These are phyloP conservation scores for Coffea humblotiana DNA, from an alignment of 305 asterid genomes.

Conservation along the genomic window DNA sequence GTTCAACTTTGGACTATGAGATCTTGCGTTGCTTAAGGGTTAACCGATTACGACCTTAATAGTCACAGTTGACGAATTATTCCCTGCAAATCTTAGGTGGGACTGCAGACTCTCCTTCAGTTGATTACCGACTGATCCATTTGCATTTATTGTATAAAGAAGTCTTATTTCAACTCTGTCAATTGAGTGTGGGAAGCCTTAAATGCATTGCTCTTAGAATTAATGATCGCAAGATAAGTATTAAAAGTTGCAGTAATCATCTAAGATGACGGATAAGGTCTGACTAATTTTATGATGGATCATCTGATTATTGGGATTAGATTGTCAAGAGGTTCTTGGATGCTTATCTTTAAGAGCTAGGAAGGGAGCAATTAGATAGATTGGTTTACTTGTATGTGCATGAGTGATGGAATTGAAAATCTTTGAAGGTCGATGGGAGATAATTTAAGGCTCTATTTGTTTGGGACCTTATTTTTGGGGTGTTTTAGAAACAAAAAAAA, in stretches of 20 bases:
- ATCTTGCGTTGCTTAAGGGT: not conserved
- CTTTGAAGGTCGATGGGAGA: too few relatives aligned
- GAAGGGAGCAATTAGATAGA: not conserved
- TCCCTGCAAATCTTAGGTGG: not conserved
- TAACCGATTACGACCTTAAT: not conserved
- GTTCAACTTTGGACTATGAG: not conserved
- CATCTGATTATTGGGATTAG: not conserved
- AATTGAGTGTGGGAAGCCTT: not conserved
- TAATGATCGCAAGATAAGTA: not conserved
- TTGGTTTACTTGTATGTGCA: not conserved
- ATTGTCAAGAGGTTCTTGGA: not conserved
- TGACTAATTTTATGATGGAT: too few relatives aligned
- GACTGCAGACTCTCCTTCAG: not conserved
- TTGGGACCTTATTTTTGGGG: too few relatives aligned
- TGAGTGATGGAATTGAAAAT: not conserved
- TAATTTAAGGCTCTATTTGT: too few relatives aligned
- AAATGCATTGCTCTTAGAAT: too few relatives aligned
- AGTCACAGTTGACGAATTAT: not conserved
- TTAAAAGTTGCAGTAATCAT: too few relatives aligned
- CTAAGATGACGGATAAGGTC: too few relatives aligned
- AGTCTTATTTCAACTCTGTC: too few relatives aligned
- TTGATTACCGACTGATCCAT: not conserved
- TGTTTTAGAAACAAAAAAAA: too few relatives aligned
- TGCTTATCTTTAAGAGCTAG: not conserved
- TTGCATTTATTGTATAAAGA: not conserved